phyloP scores from a whole-genome alignment of 495 filamentous ascomycete species.

The Penicillium canariense region DNA sequence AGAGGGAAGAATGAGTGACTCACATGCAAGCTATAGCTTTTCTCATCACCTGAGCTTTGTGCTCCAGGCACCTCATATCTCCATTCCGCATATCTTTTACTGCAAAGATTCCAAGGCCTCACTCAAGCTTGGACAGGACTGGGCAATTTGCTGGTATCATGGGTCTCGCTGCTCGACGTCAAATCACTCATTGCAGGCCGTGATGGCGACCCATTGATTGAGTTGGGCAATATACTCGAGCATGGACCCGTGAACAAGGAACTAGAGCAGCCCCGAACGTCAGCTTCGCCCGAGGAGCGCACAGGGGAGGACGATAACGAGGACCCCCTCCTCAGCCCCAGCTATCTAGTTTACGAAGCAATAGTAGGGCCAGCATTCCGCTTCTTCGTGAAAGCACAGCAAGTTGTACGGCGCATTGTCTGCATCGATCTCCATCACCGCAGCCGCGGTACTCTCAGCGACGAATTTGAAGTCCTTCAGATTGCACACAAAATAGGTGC shows the following conservation, averaged over 20 bases:
- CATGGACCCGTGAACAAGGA: not conserved
- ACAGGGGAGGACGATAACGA: conserved; percentile 18
- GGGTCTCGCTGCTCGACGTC: conserved; percentile 40
- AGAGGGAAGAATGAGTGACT: not conserved
- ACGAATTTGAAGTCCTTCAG: conserved; percentile 44
- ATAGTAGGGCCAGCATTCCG: conserved; percentile 36
- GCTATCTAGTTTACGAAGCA: conserved; percentile 35
- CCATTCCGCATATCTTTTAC: conserved; percentile 34
- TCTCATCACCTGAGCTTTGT: conserved; percentile 29
- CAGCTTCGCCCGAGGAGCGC: not conserved
- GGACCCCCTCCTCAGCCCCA: conserved; percentile 27
- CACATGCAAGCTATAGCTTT: conserved; percentile 16
- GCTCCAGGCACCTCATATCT: conserved; percentile 34
- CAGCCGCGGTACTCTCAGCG: conserved; percentile 39
- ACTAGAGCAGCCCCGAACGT: not conserved
- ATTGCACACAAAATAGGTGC: conserved; percentile 41
- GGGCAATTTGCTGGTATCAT: conserved; percentile 32
- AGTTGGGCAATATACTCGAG: conserved; percentile 29
- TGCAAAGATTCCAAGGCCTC: conserved; percentile 34
- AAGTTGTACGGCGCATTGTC: conserved; percentile 39
- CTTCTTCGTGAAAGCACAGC: conserved; percentile 38
- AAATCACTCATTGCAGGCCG: conserved; percentile 43
- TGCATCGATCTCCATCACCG: conserved; percentile 42
- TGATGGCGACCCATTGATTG: conserved; percentile 38
- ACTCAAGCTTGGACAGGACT: conserved; percentile 33